Conservation (phyloP, 2,329 filamentous ascomycete genomes). For the Cadophora sp. region DNA sequence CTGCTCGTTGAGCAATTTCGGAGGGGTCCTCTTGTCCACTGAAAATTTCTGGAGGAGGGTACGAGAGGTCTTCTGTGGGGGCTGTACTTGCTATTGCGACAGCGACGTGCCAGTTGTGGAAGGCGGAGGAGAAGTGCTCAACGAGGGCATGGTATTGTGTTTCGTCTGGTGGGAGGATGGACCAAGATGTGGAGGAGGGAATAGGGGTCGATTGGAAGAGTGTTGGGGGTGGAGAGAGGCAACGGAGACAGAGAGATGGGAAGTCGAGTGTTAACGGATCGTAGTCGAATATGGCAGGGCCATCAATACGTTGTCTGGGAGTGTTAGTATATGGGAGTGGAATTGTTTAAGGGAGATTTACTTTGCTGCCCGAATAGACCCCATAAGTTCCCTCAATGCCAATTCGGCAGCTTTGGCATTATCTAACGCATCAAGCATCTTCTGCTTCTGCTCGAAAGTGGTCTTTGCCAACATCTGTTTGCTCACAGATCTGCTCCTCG, state of each 20-base stretch:
- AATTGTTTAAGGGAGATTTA: conserved; percentile 52
- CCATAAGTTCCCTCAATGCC: conserved; percentile 81
- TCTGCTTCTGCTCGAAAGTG: conserved; percentile 68
- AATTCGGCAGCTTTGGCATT: conserved; percentile 84
- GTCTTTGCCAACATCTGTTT: conserved; percentile 56
- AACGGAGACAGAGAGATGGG: conserved; percentile 81
- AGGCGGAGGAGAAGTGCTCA: conserved; percentile 70
- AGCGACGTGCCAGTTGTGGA: conserved; percentile 67
- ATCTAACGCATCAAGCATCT: conserved; percentile 74
- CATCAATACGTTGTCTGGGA: conserved; percentile 60
- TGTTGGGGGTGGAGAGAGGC: conserved; percentile 81
- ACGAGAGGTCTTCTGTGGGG: conserved; percentile 56
- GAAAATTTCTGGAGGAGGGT: conserved; percentile 50
- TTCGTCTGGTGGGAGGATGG: conserved; percentile 75
- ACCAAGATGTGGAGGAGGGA: conserved; percentile 80
- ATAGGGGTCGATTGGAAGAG: conserved; percentile 81
- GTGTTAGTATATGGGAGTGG: conserved; percentile 26
- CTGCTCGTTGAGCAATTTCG: conserved; percentile 45
- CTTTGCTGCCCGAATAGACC: conserved; percentile 84
- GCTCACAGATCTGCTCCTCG: conserved; percentile 51
- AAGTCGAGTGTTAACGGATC: conserved; percentile 87
- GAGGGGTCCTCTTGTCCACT: conserved; percentile 43
- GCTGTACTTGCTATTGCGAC: conserved; percentile 58
- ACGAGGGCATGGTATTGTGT: conserved; percentile 77
- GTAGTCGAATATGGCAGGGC: conserved; percentile 74